Base-by-base conservation (phyloP, 1,284 basidiomycete genomes). In the Pholiota adiposa region DNA sequence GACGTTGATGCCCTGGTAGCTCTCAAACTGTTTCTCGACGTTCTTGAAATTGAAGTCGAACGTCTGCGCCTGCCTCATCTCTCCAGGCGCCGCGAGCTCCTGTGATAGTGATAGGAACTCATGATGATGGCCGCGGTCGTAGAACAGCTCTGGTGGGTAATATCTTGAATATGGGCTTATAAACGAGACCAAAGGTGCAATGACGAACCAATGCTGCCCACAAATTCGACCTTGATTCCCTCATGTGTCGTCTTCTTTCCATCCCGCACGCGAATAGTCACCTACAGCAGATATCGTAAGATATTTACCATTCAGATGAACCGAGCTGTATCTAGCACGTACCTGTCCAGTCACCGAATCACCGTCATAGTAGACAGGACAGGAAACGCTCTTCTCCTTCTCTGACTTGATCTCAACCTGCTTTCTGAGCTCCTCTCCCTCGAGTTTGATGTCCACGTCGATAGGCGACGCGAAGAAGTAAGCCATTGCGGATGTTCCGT, bases 11-110 rank as follows among this genome's bases (percentile, higher is more conserved):
- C 97, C 97, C 66, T 96, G 90, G 73, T 98, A 98, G 69, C 92
- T 95, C 80, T 99, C 97, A 70, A 94, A 98, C 73, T 97, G 95
- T 81, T 99, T 98, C 85, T 99, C 97, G 51, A 99, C 94, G 69
- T 97, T 98, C 82, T 98, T 98, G 86, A 99, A 99, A 67, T 88
- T 84, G 76, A 99, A 99, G 56, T 98, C 95, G 69, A 90, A 97
- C 16, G 94, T 94, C 77, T 98, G 95, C 0, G 94, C 94, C 68
- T 94, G 91, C 51, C 96, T 85, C 87, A 98, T 89, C 70, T 99
- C 97, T 36, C 95, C 96, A 7, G 96, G 94, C 0, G 92, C 89
- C 0, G 96, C 95, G 12, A 98, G 83, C 71, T 98, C 96, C 77
- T 98, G 96, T 0, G 94, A 93, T 63, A 98, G 79, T 12, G 97